phyloP scores from a whole-genome alignment of 2,329 filamentous ascomycete genomes.

The Xylariaceae sp. region DNA sequence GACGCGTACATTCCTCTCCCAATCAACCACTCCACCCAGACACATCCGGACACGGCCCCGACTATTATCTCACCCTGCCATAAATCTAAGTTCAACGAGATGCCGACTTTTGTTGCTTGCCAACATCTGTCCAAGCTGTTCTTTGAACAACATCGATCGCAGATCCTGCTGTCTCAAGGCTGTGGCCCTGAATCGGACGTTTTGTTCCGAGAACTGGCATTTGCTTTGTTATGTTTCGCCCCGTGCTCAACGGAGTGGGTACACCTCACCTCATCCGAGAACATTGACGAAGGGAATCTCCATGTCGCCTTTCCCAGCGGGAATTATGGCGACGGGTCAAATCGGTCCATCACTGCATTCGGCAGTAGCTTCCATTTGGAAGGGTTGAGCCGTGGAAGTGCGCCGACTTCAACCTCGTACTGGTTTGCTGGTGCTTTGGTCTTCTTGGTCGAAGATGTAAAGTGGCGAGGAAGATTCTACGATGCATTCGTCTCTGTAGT shows the following conservation, averaged over 20 bases:
- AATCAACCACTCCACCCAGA: conserved; percentile 1
- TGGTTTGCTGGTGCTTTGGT: conserved; percentile 9
- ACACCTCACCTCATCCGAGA: neutral
- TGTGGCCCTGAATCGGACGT: conserved; percentile 2
- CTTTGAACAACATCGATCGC: neutral
- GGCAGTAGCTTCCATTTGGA: conserved; percentile 2
- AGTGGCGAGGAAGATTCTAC: conserved; percentile 2
- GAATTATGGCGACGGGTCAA: neutral
- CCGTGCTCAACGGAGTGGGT: conserved; percentile 8
- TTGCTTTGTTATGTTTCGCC: conserved; percentile 6
- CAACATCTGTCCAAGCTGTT: conserved; percentile 1
- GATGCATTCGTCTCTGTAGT: conserved; percentile 9
- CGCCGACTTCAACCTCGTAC: conserved; percentile 6
- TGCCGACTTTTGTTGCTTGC: conserved; percentile 5
- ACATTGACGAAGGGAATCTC: too few relatives aligned
- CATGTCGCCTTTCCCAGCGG: too few relatives aligned
- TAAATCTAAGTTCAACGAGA: conserved; percentile 1
- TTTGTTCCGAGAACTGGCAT: conserved; percentile 4
- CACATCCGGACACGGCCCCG: conserved; percentile 2
- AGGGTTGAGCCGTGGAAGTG: conserved; percentile 2
- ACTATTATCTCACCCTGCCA: conserved; percentile 1
- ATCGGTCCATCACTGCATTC: conserved; percentile 2
- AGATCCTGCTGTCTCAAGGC: conserved; percentile 1
- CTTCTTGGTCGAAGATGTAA: conserved; percentile 6
- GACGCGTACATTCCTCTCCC: neutral